Evolutionary conservation across 768 basidiomycete species (phyloP).

Genomic region (Tricholoma sp.): DNA sequence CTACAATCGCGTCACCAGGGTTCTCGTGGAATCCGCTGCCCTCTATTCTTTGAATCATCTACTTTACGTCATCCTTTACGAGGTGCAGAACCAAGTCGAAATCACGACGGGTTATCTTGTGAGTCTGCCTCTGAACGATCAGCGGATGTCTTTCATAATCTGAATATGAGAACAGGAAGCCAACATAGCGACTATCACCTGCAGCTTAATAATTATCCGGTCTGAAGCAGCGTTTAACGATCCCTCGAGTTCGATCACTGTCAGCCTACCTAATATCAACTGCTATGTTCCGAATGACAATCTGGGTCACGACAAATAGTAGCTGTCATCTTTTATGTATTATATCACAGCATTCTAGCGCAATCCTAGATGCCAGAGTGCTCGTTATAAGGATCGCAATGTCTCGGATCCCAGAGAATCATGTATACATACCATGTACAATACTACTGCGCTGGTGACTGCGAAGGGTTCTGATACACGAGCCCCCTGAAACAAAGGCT

Average conservation of each 20-base stretch:
- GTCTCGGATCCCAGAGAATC: too few relatives aligned
- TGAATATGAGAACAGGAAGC: background rate
- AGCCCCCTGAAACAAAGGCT: too few relatives aligned
- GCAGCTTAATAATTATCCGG: background rate
- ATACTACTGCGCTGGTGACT: too few relatives aligned
- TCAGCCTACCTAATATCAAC: too few relatives aligned
- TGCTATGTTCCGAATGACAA: too few relatives aligned
- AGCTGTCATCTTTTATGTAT: too few relatives aligned
- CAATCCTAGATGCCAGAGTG: too few relatives aligned
- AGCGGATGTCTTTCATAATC: background rate
- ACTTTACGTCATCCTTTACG: background rate
- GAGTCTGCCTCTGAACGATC: background rate
- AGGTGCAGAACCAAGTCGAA: background rate
- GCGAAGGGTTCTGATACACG: too few relatives aligned
- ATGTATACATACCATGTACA: too few relatives aligned
- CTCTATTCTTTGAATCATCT: background rate
- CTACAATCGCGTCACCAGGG: background rate
- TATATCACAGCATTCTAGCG: too few relatives aligned
- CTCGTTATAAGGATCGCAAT: too few relatives aligned
- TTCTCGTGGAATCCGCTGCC: background rate
- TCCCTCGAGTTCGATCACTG: background rate
- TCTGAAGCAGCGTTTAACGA: background rate
- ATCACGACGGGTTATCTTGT: background rate
- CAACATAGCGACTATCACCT: background rate
- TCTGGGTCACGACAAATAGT: too few relatives aligned